phyloP scores from a whole-genome alignment of 202 grass and related monocot species.

The Alloteropsis angusta region DNA sequence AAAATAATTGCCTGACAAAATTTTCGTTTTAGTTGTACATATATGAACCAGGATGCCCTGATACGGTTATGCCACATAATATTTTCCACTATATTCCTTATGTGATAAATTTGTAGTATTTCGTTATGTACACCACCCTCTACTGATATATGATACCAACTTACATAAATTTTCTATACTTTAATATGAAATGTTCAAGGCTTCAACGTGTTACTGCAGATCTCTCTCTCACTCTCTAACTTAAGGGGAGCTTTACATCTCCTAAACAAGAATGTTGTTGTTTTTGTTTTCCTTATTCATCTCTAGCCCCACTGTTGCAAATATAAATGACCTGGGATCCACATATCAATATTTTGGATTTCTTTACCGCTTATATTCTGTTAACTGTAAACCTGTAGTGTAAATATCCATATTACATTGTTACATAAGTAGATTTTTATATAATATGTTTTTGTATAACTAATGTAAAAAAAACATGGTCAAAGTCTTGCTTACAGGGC shows the following conservation, averaged over 20 bases:
- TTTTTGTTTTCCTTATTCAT: too few species aligned
- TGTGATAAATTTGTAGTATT: not conserved
- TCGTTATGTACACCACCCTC: not conserved
- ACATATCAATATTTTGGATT: too few species aligned
- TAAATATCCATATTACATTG: too few species aligned
- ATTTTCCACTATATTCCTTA: not conserved
- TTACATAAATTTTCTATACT: not conserved
- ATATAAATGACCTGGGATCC: too few species aligned
- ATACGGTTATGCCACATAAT: not conserved
- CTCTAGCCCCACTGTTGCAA: too few species aligned
- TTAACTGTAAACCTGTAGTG: too few species aligned
- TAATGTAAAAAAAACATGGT: not conserved
- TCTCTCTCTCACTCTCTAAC: not conserved
- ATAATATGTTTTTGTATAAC: too few species aligned
- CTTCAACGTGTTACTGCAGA: not conserved
- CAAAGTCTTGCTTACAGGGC: not conserved
- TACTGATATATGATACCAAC: not conserved
- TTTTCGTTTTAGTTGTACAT: not conserved
- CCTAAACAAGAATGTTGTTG: too few species aligned
- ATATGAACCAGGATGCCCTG: not conserved
- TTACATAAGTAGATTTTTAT: too few species aligned
- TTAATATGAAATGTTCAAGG: not conserved
- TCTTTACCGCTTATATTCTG: too few species aligned
- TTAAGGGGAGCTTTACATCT: too few species aligned
- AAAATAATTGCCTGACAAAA: not conserved